These are phyloP conservation scores for Termitomyces sp. DNA, from an alignment of 768 basidiomycete genomes.

Conservation along the genomic window DNA sequence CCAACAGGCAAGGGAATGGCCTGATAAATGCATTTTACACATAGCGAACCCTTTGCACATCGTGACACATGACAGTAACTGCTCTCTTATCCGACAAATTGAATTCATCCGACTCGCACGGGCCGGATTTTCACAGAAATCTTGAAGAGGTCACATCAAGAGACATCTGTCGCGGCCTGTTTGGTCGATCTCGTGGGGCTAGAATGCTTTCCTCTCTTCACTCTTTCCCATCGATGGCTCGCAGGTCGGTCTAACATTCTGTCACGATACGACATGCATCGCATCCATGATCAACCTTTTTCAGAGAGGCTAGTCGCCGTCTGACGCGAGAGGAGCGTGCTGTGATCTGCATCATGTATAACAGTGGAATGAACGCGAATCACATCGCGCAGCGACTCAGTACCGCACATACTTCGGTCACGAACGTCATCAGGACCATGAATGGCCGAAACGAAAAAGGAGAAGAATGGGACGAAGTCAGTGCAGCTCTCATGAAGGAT, in stretches of 20 bases:
- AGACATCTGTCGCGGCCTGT: not conserved
- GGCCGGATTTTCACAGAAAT: not conserved
- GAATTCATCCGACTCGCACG: not conserved
- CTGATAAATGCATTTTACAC: no score
- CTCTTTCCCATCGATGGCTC: not conserved
- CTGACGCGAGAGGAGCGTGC: not conserved
- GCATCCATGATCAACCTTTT: not conserved
- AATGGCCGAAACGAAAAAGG: not conserved
- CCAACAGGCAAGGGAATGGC: no score
- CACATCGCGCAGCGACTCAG: not conserved
- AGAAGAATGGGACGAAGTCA: not conserved
- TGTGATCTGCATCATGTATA: conserved; percentile 1
- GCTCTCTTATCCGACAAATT: not conserved
- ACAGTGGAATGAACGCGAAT: not conserved
- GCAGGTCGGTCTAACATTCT: not conserved
- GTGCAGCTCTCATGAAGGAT: not conserved
- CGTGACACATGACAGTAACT: no score
- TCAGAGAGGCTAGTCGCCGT: not conserved
- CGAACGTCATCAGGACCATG: not conserved
- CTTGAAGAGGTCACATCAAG: not conserved
- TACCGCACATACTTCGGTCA: not conserved
- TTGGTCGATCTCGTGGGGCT: not conserved
- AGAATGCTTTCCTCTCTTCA: not conserved
- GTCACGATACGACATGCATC: not conserved
- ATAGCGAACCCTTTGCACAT: no score